Conservation (phyloP, 768 basidiomycete species). For the Phanerochaete sordida region DNA sequence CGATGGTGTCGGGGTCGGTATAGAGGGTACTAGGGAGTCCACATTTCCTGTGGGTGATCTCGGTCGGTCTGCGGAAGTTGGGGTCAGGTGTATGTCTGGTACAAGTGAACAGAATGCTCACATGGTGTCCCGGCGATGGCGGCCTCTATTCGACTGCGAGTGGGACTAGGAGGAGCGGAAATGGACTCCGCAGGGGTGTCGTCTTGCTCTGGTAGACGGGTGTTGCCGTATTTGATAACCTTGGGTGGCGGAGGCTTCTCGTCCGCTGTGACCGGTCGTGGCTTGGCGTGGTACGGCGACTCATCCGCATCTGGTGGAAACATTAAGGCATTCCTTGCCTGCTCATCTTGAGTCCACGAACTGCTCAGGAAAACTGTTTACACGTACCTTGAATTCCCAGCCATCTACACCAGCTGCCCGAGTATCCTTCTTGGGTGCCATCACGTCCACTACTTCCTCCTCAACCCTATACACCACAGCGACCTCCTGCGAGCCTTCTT, state of each 20-base stretch:
- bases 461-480: slow-evolving; percentile 22
- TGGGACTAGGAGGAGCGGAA: slow-evolving; percentile 82
- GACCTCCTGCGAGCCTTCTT: slow-evolving; percentile 23
- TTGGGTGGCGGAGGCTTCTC: slow-evolving; percentile 43
- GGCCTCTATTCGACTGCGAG: slow-evolving; percentile 84
- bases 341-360: not conserved
- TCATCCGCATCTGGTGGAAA: slow-evolving; percentile 90
- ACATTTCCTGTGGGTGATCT: slow-evolving; percentile 49
- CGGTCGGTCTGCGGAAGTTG: slow-evolving; percentile 51
- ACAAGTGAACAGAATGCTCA: slow-evolving; percentile 35
- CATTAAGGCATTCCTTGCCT: slow-evolving; percentile 95
- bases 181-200: slow-evolving; percentile 37
- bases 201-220: slow-evolving; percentile 75
- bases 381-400: slow-evolving; percentile 74
- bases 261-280: slow-evolving; percentile 23
- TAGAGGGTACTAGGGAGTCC: slow-evolving; percentile 76
- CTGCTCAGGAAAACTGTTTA: not conserved
- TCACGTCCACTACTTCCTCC: slow-evolving; percentile 53
- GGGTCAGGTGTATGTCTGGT: not conserved
- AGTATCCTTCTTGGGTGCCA: slow-evolving; percentile 77
- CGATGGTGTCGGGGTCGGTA: slow-evolving; percentile 85
- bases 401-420: slow-evolving; percentile 71
- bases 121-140: slow-evolving; percentile 93
- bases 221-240: slow-evolving; percentile 74
- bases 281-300: slow-evolving; percentile 61